Base-by-base conservation (phyloP, 2,329 filamentous ascomycete genomes). In the Dactylellina parvicollis region DNA sequence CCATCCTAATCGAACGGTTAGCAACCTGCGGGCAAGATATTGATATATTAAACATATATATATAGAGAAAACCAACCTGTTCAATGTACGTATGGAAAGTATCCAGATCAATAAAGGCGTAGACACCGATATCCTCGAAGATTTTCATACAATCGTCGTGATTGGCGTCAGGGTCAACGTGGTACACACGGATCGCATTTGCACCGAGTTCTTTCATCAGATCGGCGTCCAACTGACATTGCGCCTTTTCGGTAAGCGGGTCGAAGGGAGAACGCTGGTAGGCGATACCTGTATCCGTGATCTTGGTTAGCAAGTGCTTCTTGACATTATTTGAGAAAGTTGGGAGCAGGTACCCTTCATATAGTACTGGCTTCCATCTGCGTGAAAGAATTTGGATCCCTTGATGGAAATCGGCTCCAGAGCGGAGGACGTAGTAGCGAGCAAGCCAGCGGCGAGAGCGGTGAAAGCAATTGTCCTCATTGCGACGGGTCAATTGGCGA, bases 111-210 rank as follows among this genome's bases (percentile, higher is more conserved):
- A 96, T 85, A 79, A 94, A 89, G 60, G 92, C 81, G 80, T 96
- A 96, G 80, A 96, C 94, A 66, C 91, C 91, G 42, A 88, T 90
- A 77, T 92, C 87, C 10, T 87, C 88, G 79, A 96, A 91, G 1
- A 88, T 89, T 60, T 84, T 84, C 91, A 96, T 96, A 82, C 92
- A 96, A 18, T 85, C 89, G 67, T 86, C 84, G 80, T 96, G 93
- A 79, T 94, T 83, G 30, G 82, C 87, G 1, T 81, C 80, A 1
- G 90, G 83, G 77, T 96, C 89, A 74, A 96, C 91, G 79, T 96
- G 92, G 81, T 96, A 96, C 69, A 95, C 90, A 66, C 92, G 91
- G 78, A 96, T 92, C 28, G 90, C 85, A 80, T 96, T 96, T 79
- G 90, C 87, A 75, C 91, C 92, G 60, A 96, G 83, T 16, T 88